Conservation (phyloP, 345 rosid genomes). For the Acer campestre region DNA sequence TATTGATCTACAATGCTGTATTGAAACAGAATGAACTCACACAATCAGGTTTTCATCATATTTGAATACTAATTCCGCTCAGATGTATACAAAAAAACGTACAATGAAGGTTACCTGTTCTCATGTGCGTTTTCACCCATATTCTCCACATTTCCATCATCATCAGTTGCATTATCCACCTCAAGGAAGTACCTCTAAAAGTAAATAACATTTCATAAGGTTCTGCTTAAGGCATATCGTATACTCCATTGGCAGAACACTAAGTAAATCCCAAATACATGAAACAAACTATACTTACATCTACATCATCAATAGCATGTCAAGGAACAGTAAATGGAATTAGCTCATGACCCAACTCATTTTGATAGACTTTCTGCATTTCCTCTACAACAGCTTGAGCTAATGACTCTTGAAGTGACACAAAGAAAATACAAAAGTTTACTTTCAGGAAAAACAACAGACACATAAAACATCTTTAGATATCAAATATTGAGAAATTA, state of each 20-base stretch:
- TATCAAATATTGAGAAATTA: constrained; percentile 17
- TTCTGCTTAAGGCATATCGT: not conserved
- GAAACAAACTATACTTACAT: constrained; percentile 43
- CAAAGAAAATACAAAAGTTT: not conserved
- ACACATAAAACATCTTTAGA: not conserved
- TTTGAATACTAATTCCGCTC: not conserved
- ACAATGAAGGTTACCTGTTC: constrained; percentile 39
- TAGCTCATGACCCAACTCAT: constrained; percentile 86
- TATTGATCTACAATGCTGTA: constrained; percentile 40
- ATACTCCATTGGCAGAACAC: not conserved
- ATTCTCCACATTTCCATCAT: constrained; percentile 40
- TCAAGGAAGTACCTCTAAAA: constrained; percentile 76
- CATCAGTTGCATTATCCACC: constrained; percentile 61
- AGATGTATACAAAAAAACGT: too few species aligned
- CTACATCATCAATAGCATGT: constrained; percentile 62
- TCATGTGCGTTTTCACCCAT: constrained; percentile 40
- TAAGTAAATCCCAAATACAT: not conserved
- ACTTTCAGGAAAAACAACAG: not conserved
- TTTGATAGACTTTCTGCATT: constrained; percentile 80
- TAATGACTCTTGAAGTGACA: constrained; percentile 64
- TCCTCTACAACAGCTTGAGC: constrained; percentile 96
- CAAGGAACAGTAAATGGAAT: constrained; percentile 82
- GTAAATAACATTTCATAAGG: constrained; percentile 16
- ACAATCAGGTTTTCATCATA: not conserved
- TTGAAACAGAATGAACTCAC: constrained; percentile 8